Evolutionary conservation across 169 alveolate species (phyloP).

Genomic region (Cyclospora cayetanensis): DNA sequence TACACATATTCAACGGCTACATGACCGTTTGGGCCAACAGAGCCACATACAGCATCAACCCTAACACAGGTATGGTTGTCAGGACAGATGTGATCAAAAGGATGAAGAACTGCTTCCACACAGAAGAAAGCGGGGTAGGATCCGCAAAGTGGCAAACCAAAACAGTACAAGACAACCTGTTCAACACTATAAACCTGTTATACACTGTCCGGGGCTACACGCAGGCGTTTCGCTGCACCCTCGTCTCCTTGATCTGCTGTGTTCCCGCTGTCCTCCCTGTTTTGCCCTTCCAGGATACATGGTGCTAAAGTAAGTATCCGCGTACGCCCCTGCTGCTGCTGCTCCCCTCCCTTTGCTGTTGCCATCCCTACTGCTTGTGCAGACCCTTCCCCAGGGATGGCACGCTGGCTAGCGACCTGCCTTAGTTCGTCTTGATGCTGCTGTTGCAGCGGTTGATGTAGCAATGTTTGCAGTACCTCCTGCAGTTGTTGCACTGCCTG

Average conservation of each 20-base stretch:
- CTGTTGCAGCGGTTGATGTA: slow-evolving; percentile 15
- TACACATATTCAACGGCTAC: no score
- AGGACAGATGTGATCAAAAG: no score
- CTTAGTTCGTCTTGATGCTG: neutral
- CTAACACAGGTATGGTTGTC: no score
- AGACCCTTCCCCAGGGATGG: neutral
- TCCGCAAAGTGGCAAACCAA: no score
- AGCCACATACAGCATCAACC: no score
- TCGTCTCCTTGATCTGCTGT: slow-evolving; percentile 4
- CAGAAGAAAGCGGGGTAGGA: no score
- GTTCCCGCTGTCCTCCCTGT: neutral
- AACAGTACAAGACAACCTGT: no score
- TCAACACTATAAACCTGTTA: no score
- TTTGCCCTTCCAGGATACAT: neutral
- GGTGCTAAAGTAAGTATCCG: neutral
- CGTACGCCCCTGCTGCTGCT: slow-evolving; percentile 1
- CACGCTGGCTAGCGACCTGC: neutral
- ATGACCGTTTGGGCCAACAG: no score
- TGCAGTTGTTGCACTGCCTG: slow-evolving; percentile 54
- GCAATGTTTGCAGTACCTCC: slow-evolving; percentile 46
- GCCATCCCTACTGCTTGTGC: neutral
- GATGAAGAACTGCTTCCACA: no score
- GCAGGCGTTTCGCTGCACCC: slow-evolving; percentile 17
- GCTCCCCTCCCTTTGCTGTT: neutral
- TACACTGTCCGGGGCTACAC: neutral